Conservation (phyloP, 2,329 filamentous ascomycete species). For the Hypoxylon sp. region DNA sequence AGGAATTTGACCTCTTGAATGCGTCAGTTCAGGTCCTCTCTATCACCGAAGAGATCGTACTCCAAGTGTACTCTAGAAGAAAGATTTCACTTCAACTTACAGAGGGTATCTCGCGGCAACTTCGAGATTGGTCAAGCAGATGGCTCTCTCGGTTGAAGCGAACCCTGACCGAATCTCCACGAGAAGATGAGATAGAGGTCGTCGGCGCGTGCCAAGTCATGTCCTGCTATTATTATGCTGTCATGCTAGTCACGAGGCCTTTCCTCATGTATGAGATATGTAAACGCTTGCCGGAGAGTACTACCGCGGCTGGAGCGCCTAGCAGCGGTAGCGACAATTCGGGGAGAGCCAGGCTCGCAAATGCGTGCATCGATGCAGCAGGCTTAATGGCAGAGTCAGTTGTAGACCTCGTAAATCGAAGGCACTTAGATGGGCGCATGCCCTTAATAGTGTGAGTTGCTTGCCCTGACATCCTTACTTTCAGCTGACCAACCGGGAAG, state of each 20-base stretch:
- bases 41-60: slow-evolving; percentile 64
- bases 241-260: slow-evolving; percentile 68
- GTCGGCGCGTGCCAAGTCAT: slow-evolving; percentile 66
- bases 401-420: slow-evolving; percentile 59
- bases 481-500: slow-evolving; percentile 48
- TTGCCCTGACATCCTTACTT: not conserved
- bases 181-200: slow-evolving; percentile 50
- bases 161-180: slow-evolving; percentile 49
- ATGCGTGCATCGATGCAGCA: slow-evolving; percentile 68
- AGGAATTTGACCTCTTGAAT: slow-evolving; percentile 62
- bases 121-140: slow-evolving; percentile 64
- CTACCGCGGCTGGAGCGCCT: slow-evolving; percentile 38
- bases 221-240: slow-evolving; percentile 68
- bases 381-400: slow-evolving; percentile 66
- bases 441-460: slow-evolving; percentile 64
- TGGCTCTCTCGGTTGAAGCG: slow-evolving; percentile 63
- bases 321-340: slow-evolving; percentile 50
- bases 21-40: slow-evolving; percentile 67
- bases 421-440: slow-evolving; percentile 59
- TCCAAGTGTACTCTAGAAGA: slow-evolving; percentile 66
- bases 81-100: slow-evolving; percentile 67
- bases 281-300: slow-evolving; percentile 57
- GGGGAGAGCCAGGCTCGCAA: slow-evolving; percentile 64
- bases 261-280: slow-evolving; percentile 69
- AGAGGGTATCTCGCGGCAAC: slow-evolving; percentile 65